A percentile compares a stretch with the other conserved stretches of the same genome.
phyloP scores from a whole-genome alignment of 1,284 basidiomycete species.

The Rhodotorula sp. region DNA sequence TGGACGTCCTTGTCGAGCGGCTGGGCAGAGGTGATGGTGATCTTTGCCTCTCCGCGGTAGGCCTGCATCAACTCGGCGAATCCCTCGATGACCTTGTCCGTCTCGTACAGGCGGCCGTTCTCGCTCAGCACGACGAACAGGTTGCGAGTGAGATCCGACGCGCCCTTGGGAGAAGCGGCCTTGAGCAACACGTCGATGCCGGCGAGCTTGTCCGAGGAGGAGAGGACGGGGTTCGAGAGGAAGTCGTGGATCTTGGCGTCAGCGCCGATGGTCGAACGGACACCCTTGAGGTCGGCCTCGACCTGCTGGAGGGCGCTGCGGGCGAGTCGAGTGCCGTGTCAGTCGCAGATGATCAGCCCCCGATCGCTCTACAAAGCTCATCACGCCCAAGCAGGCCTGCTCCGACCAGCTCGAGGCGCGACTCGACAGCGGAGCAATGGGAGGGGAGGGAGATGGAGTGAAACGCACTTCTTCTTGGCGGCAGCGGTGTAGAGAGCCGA shows the following conservation, averaged over 20 bases:
- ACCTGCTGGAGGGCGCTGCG: slow-evolving; percentile 67
- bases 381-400: no score
- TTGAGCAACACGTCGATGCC: slow-evolving; percentile 68
- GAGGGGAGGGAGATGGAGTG: background rate
- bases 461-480: slow-evolving; percentile 61
- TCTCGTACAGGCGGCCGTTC: slow-evolving; percentile 85
- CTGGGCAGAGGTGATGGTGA: slow-evolving; percentile 79
- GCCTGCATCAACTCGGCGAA: slow-evolving; percentile 86
- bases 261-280: slow-evolving; percentile 34
- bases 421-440: no score
- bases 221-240: slow-evolving; percentile 61
- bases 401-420: no score
- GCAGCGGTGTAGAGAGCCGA: slow-evolving; percentile 91
- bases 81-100: slow-evolving; percentile 81
- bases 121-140: slow-evolving; percentile 85
- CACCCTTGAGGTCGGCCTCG: slow-evolving; percentile 68
- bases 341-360: background rate
- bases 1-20: slow-evolving; percentile 71
- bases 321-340: background rate
- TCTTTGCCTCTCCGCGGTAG: slow-evolving; percentile 87
- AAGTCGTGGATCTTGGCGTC: slow-evolving; percentile 40
- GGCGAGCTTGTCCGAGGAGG: slow-evolving; percentile 67
- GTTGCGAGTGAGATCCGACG: slow-evolving; percentile 83
- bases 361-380: no score
- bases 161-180: slow-evolving; percentile 47